A percentile compares a stretch with the other conserved stretches of the same genome.
Conservation (phyloP, 2,329 filamentous ascomycete species). For the Didymella glomerata region DNA sequence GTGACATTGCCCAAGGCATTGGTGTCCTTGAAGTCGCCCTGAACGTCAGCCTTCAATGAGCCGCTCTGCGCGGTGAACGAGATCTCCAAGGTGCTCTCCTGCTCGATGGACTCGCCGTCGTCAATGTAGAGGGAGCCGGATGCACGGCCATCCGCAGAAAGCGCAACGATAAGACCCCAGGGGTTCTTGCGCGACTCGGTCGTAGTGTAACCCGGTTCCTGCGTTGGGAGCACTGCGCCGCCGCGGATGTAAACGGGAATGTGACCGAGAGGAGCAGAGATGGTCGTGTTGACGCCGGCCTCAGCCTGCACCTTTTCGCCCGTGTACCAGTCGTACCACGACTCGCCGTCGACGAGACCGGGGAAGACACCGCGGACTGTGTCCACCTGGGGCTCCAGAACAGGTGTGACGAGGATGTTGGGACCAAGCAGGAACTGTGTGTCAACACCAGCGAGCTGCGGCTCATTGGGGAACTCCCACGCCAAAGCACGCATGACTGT, state of each 20-base stretch:
- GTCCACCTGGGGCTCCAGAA: constrained; percentile 68
- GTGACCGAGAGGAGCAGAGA: constrained; percentile 69
- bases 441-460: constrained; percentile 70
- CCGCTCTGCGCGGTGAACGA: constrained; percentile 57
- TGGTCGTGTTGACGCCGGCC: constrained; percentile 66
- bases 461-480: constrained; percentile 79
- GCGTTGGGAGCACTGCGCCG: constrained; percentile 71
- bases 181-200: constrained; percentile 67
- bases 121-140: constrained; percentile 74
- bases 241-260: constrained; percentile 78
- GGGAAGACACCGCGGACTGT: constrained; percentile 75
- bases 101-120: constrained; percentile 73
- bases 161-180: constrained; percentile 72
- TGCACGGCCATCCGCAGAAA: constrained; percentile 64
- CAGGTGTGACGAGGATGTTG: constrained; percentile 72
- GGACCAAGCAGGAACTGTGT: constrained; percentile 76
- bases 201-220: constrained; percentile 74
- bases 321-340: constrained; percentile 86
- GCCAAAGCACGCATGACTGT: constrained; percentile 77
- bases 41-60: constrained; percentile 58
- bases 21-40: constrained; percentile 64
- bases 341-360: constrained; percentile 64
- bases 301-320: constrained; percentile 62
- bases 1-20: constrained; percentile 70
- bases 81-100: constrained; percentile 64